Evolutionary conservation across 805 yeast species (phyloP), one percentile per base, ranked within the genome.

Genomic region (Hanseniaspora occidentalis): DNA sequence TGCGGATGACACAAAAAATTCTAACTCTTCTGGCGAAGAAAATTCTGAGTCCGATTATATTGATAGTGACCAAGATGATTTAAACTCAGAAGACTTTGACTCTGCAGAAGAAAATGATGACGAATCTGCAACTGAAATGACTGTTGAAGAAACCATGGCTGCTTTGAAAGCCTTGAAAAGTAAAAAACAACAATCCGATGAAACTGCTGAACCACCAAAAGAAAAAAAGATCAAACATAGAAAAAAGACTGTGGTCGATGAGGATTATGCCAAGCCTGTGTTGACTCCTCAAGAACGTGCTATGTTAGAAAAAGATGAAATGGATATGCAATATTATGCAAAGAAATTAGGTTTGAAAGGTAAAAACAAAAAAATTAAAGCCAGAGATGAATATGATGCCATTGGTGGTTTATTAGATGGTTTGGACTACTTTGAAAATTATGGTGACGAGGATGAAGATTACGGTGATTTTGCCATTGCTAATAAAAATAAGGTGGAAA

Each of bases 341-440:
- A 80, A 79, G 46, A 79, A 82, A 51, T 65, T 88, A 8, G 94
- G 94, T 1, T 56, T 83, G 49, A 76, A 76, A 47, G 73, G 75
- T 0, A 69, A 67, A 41, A 66, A 65, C 13, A 63, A 79, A 36
- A 60, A 67, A 29, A 71, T 70, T 46, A 57, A 40, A 34, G 64
- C 64, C 2, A 53, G 53, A 3, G 77, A 70, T 31, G 85, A 76
- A 11, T 82, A 80, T 52, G 95, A 85, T 58, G 72, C 79, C 2
- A 65, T 86, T 37, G 95, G 83, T 36, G 94, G 86, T n/a, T 55
- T 86, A 18, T 62, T 86, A 4, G 95, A 84, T 40, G 95, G 88
- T 21, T 49, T 66, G 34, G 69, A 64, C 44, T 66, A 54, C 49
- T 52, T 65, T 42, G 69, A 64, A 37, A 51, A 57, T 34, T 59